Conservation (phyloP, 371 early-diverging fungal genomes). For the Mortierella sp. region DNA sequence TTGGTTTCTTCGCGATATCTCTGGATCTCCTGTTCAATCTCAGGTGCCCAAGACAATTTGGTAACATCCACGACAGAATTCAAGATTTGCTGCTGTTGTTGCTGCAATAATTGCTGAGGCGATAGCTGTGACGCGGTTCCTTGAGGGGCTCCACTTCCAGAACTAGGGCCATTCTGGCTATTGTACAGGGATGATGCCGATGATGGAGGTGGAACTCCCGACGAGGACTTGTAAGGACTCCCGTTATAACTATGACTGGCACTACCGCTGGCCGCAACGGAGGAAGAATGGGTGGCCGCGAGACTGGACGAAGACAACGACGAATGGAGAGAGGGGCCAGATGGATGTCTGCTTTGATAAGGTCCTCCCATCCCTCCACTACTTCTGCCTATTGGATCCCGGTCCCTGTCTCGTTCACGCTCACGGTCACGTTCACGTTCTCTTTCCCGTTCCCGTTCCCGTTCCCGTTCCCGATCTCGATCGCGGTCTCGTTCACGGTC, state of each 20-base stretch:
- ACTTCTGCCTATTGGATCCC: constrained; percentile 13
- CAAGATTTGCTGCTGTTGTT: constrained; percentile 53
- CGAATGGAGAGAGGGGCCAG: constrained; percentile 8
- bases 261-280: constrained; percentile 1
- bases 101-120: constrained; percentile 40
- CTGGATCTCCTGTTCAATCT: constrained; percentile 45
- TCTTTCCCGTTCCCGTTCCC: constrained; percentile 34
- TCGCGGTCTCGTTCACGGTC: constrained; percentile 29
- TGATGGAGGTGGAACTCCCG: constrained; percentile 18
- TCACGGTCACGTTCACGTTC: constrained; percentile 36
- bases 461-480: constrained; percentile 31
- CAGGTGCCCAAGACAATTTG: constrained; percentile 50
- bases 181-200: constrained; percentile 16
- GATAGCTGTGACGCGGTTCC: constrained; percentile 25
- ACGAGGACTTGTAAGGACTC: constrained; percentile 25
- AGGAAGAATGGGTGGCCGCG: constrained; percentile 11
- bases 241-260: constrained; percentile 14
- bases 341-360: constrained; percentile 19
- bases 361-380: constrained; percentile 9
- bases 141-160: background rate
- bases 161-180: constrained; percentile 13
- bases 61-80: constrained; percentile 48
- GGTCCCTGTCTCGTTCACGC: constrained; percentile 31
- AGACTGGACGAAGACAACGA: constrained; percentile 10
- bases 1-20: constrained; percentile 49